These are phyloP conservation scores for Tetracladium setigerum DNA, from an alignment of 495 filamentous ascomycete species.

Conservation along the genomic window DNA sequence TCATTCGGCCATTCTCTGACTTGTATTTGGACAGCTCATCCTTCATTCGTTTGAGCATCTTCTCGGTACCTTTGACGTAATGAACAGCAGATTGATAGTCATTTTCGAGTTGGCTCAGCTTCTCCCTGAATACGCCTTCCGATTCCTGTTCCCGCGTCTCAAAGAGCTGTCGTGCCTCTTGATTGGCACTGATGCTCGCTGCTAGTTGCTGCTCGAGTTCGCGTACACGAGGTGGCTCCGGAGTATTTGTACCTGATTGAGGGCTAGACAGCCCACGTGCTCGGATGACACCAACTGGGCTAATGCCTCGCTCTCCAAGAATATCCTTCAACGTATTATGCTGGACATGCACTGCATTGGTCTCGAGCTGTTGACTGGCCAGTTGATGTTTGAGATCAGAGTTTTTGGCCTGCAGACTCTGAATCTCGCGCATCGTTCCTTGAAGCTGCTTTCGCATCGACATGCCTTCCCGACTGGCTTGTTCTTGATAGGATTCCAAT, in stretches of 20 bases:
- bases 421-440: slow-evolving; percentile 68
- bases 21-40: slow-evolving; percentile 89
- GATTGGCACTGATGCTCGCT: slow-evolving; percentile 66
- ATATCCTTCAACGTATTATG: slow-evolving; percentile 88
- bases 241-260: slow-evolving; percentile 67
- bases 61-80: slow-evolving; percentile 97
- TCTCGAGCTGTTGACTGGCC: slow-evolving; percentile 76
- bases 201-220: slow-evolving; percentile 90
- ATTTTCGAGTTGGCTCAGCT: slow-evolving; percentile 84
- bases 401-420: slow-evolving; percentile 66
- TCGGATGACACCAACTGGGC: slow-evolving; percentile 47
- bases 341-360: slow-evolving; percentile 84
- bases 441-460: slow-evolving; percentile 85
- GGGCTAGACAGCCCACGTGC: slow-evolving; percentile 44
- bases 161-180: slow-evolving; percentile 68
- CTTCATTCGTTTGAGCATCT: slow-evolving; percentile 98
- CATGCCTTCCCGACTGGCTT: slow-evolving; percentile 86
- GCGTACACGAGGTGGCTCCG: slow-evolving; percentile 71
- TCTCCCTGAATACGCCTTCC: slow-evolving; percentile 79
- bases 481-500: slow-evolving; percentile 93
- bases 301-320: slow-evolving; percentile 77
- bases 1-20: slow-evolving; percentile 71
- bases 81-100: slow-evolving; percentile 99
- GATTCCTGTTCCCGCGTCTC: slow-evolving; percentile 77
- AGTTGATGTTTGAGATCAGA: slow-evolving; percentile 71